Conservation (phyloP, 2,329 filamentous ascomycete genomes). For the Pestalotiopsis sp. region DNA sequence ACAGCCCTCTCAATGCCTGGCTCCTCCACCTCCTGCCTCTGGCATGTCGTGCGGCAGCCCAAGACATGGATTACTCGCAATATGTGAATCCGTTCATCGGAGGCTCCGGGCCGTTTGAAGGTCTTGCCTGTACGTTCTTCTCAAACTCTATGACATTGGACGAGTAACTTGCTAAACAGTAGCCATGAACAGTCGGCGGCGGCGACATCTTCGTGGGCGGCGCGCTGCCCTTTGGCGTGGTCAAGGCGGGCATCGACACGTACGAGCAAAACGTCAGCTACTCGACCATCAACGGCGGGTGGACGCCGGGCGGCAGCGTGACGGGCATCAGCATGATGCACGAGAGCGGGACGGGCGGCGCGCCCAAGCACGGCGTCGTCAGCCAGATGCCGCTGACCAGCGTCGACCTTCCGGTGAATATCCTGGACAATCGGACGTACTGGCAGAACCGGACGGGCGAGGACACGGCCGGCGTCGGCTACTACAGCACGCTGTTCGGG, state of each 20-base stretch:
- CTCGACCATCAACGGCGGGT: constrained; percentile 9
- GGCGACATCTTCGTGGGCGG: constrained; percentile 12
- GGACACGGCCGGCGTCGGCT: constrained; percentile 1
- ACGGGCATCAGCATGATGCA: constrained; percentile 13
- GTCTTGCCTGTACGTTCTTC: constrained; percentile 7
- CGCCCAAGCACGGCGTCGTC: constrained; percentile 8
- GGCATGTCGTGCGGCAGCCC: background rate
- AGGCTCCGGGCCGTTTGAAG: constrained; percentile 9
- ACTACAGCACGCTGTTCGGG: constrained; percentile 9
- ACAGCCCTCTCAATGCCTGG: background rate
- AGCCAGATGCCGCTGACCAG: constrained; percentile 10
- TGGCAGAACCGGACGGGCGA: constrained; percentile 10
- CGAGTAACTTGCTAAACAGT: background rate
- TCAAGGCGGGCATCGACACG: constrained; percentile 7
- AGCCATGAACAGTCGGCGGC: background rate
- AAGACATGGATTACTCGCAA: constrained; percentile 35
- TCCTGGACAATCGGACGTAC: constrained; percentile 11
- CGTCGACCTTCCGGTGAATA: background rate
- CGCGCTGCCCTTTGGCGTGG: constrained; percentile 9
- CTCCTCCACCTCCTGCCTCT: background rate
- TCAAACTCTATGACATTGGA: background rate
- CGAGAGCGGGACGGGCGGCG: constrained; percentile 9
- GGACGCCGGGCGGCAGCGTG: constrained; percentile 9
- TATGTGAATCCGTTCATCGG: constrained; percentile 52
- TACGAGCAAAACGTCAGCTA: constrained; percentile 10